phyloP scores from a whole-genome alignment of 805 yeast species.

The Saccharomyces kudriavzevii region DNA sequence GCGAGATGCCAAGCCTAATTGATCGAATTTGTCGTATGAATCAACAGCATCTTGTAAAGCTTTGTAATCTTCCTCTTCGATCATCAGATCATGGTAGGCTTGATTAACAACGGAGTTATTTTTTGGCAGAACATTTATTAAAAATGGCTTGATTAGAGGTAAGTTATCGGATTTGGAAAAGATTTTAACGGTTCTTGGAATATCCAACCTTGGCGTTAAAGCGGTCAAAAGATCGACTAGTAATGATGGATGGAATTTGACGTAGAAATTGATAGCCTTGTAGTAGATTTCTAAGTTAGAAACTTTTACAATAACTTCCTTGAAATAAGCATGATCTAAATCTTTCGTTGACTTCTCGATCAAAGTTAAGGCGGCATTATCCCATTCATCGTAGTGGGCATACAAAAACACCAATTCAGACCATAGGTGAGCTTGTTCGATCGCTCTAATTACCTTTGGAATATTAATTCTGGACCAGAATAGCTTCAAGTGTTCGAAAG shows the following conservation, averaged over 20 bases:
- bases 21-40: constrained; percentile 83
- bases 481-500: constrained; percentile 92
- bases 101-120: constrained; percentile 86
- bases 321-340: constrained; percentile 88
- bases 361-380: constrained; percentile 93
- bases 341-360: constrained; percentile 90
- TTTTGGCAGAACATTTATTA: constrained; percentile 83
- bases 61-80: constrained; percentile 94
- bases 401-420: constrained; percentile 92
- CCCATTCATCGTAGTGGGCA: constrained; percentile 99
- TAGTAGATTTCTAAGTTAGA: constrained; percentile 94
- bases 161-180: constrained; percentile 92
- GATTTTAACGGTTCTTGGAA: constrained; percentile 89
- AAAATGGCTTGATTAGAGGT: constrained; percentile 92
- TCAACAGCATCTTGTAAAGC: constrained; percentile 83
- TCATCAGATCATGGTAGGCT: constrained; percentile 90
- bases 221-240: constrained; percentile 79
- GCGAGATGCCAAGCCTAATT: constrained; percentile 83
- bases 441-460: constrained; percentile 92
- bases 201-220: constrained; percentile 81
- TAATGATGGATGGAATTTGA: constrained; percentile 84
- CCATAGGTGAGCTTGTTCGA: constrained; percentile 91
- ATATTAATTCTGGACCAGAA: constrained; percentile 98
- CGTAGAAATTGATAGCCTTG: constrained; percentile 92
- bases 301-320: constrained; percentile 89